These are phyloP conservation scores for Colletotrichum echinochloae DNA, from an alignment of 2,329 filamentous ascomycete genomes.

Conservation along the genomic window DNA sequence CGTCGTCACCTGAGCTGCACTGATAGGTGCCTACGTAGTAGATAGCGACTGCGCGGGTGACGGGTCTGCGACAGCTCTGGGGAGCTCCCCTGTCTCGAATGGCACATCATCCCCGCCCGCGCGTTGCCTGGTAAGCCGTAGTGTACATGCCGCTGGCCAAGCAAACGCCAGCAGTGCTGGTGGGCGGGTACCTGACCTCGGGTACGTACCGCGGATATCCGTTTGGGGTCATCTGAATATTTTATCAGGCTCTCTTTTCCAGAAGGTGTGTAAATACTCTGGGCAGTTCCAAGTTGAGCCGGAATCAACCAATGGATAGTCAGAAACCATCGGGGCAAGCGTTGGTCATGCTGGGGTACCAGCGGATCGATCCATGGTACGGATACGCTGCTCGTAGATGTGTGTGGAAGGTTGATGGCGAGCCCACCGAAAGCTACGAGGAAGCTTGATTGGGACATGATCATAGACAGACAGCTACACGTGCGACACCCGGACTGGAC, in stretches of 20 bases:
- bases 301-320: background rate
- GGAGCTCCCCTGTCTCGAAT: constrained; percentile 21
- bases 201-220: constrained; percentile 27
- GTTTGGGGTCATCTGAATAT: background rate
- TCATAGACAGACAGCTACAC: constrained; percentile 1
- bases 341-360: background rate
- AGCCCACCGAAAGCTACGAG: background rate
- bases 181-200: constrained; percentile 5
- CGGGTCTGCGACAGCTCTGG: constrained; percentile 18
- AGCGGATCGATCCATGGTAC: background rate
- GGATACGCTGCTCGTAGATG: no score
- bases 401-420: background rate
- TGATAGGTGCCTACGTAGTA: constrained; percentile 16
- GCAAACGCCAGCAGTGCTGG: constrained; percentile 8
- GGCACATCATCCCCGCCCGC: constrained; percentile 8
- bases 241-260: constrained; percentile 7
- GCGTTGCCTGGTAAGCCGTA: constrained; percentile 1
- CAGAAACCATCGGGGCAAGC: background rate
- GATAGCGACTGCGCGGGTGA: background rate
- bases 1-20: constrained; percentile 19
- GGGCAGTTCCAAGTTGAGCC: background rate
- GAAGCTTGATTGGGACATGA: constrained; percentile 1
- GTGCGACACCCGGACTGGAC: background rate
- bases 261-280: background rate
- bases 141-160: background rate